Base-by-base conservation (phyloP, 2,329 filamentous ascomycete species). In the Arthroderma uncinatum region DNA sequence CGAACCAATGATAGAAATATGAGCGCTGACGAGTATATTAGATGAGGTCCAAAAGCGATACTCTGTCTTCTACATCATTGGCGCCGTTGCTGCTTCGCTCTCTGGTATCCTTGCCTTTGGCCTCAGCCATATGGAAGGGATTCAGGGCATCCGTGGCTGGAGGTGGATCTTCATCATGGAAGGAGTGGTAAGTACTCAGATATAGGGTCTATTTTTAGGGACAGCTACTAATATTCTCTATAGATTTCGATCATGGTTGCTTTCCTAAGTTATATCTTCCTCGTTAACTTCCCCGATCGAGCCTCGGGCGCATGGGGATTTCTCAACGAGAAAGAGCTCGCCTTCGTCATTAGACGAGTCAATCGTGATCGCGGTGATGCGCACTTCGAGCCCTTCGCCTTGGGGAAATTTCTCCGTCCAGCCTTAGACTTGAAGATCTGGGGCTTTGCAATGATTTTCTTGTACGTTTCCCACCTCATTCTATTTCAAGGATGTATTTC, bases 91-190 rank as follows among this genome's bases (percentile, higher is more conserved):
- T 0, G 74, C 73, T 16, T 77, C 77, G 0, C 71, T 77, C 57
- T 69, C 74, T 4, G 76, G 77, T 57, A 77, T 79, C 52, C 66
- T 75, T 14, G 72, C 73, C 4, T 74, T 70, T 48, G 72, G 71
- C 8, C 62, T 74, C 57, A 71, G 69, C 61, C 69, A 74, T 57
- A 62, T 74, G 61, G 60, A 76, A 36, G 76, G 77, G 2, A 65
- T 71, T 1, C 70, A 70, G 2, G 73, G 74, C 12, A 62, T 77
- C 16, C 64, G 66, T 1, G 75, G 75, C 1, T 81, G 71, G 76
- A 71, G 77, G 50, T 82, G 79, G 78, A 79, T 79, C 28, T 81
- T 81, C 59, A 76, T 81, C 48, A 66, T 81, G 2, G 78, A 81
- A 62, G 79, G 79, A 37, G 57, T 61, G 37, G 56, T 62, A 54